These are phyloP conservation scores for Trypanosomatidae sp. DNA, from an alignment of 208 protist species.

Conservation along the genomic window DNA sequence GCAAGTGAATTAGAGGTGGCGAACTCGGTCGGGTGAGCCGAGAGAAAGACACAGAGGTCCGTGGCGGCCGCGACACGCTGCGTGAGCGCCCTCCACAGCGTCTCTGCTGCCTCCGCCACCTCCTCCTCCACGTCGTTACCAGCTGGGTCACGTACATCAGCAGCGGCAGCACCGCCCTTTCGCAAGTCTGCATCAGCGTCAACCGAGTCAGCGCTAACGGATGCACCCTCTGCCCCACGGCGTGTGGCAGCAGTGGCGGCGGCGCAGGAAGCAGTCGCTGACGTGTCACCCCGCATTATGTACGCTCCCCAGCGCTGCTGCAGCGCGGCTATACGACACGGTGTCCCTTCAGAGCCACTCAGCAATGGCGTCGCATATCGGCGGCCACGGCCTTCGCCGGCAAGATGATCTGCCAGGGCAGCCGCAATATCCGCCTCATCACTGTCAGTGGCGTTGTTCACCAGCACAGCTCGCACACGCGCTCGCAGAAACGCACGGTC, in stretches of 20 bases:
- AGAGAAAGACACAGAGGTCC: conserved; percentile 23
- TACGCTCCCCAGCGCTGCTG: conserved; percentile 19
- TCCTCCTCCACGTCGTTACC: not conserved
- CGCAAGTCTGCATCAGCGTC: not conserved
- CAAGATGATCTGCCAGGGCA: conserved; percentile 10
- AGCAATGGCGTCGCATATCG: conserved; percentile 25
- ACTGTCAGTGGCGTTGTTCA: conserved; percentile 9
- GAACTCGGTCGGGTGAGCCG: conserved; percentile 7
- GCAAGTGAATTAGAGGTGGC: not conserved
- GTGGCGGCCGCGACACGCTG: conserved; percentile 24
- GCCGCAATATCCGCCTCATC: conserved; percentile 11
- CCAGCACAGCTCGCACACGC: conserved; percentile 24
- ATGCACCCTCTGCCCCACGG: not conserved
- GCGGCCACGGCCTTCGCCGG: conserved; percentile 18
- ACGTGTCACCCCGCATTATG: conserved; percentile 6
- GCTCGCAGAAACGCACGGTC: conserved; percentile 28
- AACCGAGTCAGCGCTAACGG: not conserved
- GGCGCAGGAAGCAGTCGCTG: not conserved
- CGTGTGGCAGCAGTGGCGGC: not conserved
- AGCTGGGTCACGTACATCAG: conserved; percentile 1
- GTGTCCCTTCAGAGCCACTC: conserved; percentile 14
- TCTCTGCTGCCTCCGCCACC: not conserved
- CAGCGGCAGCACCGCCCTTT: not conserved
- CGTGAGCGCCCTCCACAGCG: conserved; percentile 23
- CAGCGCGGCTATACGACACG: conserved; percentile 12